phyloP scores from a whole-genome alignment of 2,329 filamentous ascomycete genomes.

The Ophiocordyceps camponoti-leonardi region DNA sequence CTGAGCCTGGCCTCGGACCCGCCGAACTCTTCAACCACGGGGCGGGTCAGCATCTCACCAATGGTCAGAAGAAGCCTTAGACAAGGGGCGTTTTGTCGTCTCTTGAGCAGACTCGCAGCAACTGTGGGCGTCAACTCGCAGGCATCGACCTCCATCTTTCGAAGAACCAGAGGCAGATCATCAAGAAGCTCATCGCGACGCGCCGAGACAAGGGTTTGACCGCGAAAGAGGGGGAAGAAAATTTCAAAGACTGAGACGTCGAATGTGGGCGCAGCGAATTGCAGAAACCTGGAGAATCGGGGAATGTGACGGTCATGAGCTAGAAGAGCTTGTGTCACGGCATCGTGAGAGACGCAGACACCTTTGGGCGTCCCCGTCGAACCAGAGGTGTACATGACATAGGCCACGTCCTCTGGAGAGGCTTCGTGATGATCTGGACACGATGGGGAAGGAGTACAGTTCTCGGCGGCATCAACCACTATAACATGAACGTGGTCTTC shows the following conservation, averaged over 20 bases:
- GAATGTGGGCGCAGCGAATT: slow-evolving; percentile 85
- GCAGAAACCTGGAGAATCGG: slow-evolving; percentile 60
- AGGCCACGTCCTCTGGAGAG: slow-evolving; percentile 41
- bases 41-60: slow-evolving; percentile 75
- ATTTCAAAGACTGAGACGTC: slow-evolving; percentile 93
- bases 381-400: slow-evolving; percentile 87
- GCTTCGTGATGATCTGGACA: slow-evolving; percentile 5
- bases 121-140: slow-evolving; percentile 85
- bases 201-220: slow-evolving; percentile 55
- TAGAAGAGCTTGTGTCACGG: slow-evolving; percentile 65
- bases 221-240: slow-evolving; percentile 69
- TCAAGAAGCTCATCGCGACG: slow-evolving; percentile 53
- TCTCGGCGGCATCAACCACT: slow-evolving; percentile 10
- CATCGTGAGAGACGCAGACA: slow-evolving; percentile 63
- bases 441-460: no score
- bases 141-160: slow-evolving; percentile 53
- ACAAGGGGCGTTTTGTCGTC: slow-evolving; percentile 46
- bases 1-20: slow-evolving; percentile 31
- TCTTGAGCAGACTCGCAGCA: slow-evolving; percentile 56
- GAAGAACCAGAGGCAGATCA: slow-evolving; percentile 54
- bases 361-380: slow-evolving; percentile 84
- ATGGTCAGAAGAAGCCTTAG: slow-evolving; percentile 67
- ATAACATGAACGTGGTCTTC: slow-evolving; percentile 17
- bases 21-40: slow-evolving; percentile 67
- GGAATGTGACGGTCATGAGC: slow-evolving; percentile 70